Evolutionary conservation across 495 filamentous ascomycete species (phyloP).

Genomic region (Hypoxylon fragiforme): DNA sequence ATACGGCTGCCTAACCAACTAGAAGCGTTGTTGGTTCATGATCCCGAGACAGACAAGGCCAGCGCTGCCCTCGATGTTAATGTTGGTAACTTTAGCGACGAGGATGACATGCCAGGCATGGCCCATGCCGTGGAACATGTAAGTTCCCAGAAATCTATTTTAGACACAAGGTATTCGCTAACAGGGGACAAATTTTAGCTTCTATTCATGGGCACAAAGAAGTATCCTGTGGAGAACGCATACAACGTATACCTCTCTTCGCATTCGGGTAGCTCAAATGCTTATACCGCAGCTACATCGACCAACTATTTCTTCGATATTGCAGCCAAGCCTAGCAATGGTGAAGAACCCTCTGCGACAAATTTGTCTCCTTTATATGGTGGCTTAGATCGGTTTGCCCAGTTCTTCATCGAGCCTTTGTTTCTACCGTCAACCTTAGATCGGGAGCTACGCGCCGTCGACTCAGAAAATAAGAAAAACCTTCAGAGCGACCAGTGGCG

Average conservation of each 20-base stretch:
- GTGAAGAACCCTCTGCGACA: constrained; percentile 52
- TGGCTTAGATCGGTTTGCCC: constrained; percentile 91
- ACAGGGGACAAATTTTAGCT: constrained; percentile 57
- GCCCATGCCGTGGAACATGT: constrained; percentile 83
- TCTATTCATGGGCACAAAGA: constrained; percentile 98
- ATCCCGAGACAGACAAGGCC: constrained; percentile 94
- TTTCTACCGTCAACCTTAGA: constrained; percentile 90
- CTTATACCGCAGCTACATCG: constrained; percentile 88
- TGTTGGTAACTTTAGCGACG: constrained; percentile 92
- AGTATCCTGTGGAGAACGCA: constrained; percentile 95
- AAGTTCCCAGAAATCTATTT: constrained; percentile 35
- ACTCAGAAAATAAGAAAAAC: constrained; percentile 99
- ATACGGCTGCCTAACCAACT: constrained; percentile 83
- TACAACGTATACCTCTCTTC: constrained; percentile 91
- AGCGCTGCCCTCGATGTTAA: constrained; percentile 94
- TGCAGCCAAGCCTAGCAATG: constrained; percentile 67
- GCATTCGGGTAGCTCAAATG: constrained; percentile 90
- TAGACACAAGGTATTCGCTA: too few relatives aligned
- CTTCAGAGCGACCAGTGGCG: constrained; percentile 95
- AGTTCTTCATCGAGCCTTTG: constrained; percentile 93
- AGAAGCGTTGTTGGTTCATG: constrained; percentile 93
- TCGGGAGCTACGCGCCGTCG: constrained; percentile 87
- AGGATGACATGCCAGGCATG: constrained; percentile 88
- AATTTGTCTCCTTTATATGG: constrained; percentile 80
- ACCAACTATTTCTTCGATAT: constrained; percentile 99